These are phyloP conservation scores for Phyllosticta citribraziliensis DNA, from an alignment of 2,329 filamentous ascomycete genomes.

Conservation along the genomic window DNA sequence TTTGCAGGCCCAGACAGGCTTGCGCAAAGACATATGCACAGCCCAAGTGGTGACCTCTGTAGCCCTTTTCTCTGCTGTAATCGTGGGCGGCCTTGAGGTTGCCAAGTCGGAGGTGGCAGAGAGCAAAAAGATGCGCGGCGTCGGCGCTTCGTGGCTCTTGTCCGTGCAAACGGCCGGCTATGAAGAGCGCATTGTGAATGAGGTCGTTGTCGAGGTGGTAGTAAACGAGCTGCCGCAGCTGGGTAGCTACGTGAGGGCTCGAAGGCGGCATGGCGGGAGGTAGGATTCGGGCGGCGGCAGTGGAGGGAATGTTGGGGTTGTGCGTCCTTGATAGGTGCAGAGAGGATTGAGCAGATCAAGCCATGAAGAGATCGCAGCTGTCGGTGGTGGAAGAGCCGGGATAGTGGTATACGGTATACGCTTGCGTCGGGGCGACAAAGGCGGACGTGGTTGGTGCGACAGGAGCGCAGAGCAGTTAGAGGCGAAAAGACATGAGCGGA, in stretches of 20 bases:
- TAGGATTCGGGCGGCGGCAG: neutral
- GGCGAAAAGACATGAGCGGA: neutral
- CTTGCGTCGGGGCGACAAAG: neutral
- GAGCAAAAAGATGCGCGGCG: constrained; percentile 69
- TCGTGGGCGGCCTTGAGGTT: constrained; percentile 82
- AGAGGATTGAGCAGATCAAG: neutral
- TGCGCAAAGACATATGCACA: constrained; percentile 90
- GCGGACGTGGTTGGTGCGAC: neutral
- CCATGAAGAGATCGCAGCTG: neutral
- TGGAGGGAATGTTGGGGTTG: neutral
- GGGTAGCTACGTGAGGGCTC: constrained; percentile 46
- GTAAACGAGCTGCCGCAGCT: constrained; percentile 57
- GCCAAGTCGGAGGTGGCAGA: constrained; percentile 75
- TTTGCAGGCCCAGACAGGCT: constrained; percentile 69
- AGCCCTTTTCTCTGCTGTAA: constrained; percentile 60
- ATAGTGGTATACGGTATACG: neutral
- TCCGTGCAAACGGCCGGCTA: constrained; percentile 75
- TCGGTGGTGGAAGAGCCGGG: neutral
- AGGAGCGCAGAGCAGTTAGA: neutral
- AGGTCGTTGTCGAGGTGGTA: constrained; percentile 83
- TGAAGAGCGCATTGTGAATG: constrained; percentile 84
- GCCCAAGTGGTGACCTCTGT: constrained; percentile 66
- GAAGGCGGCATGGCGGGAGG: constrained; percentile 41
- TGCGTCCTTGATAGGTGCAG: neutral
- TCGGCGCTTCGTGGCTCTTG: constrained; percentile 76